Base-by-base conservation (phyloP, 352 stramenopile species). In the Phytopythium aichiense region DNA sequence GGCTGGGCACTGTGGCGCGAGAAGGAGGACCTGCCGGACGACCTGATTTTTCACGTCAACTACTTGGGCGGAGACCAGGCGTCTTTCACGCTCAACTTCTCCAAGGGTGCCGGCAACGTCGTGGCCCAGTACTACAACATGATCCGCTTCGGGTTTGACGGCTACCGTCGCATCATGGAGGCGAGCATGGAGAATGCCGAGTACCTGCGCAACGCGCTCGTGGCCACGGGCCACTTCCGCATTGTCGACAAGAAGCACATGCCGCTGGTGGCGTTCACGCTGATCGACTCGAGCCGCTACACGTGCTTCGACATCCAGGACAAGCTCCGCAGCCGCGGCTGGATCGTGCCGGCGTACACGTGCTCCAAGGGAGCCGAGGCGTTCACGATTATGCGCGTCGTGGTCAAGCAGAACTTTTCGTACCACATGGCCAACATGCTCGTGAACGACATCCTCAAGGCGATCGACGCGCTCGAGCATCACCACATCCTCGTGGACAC, bases 11-110 rank as follows among this genome's bases (percentile, higher is more conserved):
- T 97, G 12, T 98, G 92, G 82, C 88, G 87, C n/a, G 84, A 95
- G 58, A 60, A 68, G 1, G 64, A 73, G 18, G 87, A 96, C 62
- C 73, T 97, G 7, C 90, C 90, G 6, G 84, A 93, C 0, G 88
- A 96, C 59, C 71, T 96, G 25, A 79, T 96, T 55, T 96, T 96
- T 73, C 88, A 96, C 62, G 89, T 97, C 4, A 96, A 97, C 69
- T 98, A 98, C 58, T 49, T 97, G 48, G 91, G 92, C 38, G 91
- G 90, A 56, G 84, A 96, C 63, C 91, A 96, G 66, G 74, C 89
- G 50, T 97, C 88, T 31, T 95, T 97, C 68, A 98, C 92, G 59
- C 85, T 98, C 40, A 97, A 98, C 78, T 98, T 98, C 56, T 96
- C 83, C 53, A 95, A 96, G 67, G 89, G 91, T 30, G 92, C 92